Percentiles rank a stretch among this genome's conserved stretches.
Conservation (phyloP, 2,329 filamentous ascomycete genomes). For the Colletotrichum sp. region DNA sequence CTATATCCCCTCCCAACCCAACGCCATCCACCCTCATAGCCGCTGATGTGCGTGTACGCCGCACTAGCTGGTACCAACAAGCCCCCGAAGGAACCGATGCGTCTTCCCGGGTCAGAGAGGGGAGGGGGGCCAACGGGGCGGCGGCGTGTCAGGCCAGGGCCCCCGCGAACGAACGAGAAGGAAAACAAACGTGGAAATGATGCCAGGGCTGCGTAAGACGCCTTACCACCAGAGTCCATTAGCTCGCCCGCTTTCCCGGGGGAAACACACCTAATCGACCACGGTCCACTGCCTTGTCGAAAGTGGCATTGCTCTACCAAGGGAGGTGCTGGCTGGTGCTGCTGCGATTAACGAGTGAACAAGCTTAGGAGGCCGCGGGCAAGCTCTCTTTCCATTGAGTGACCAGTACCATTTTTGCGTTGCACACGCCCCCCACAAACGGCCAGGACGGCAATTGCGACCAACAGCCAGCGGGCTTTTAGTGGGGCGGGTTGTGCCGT, state of each 20-base stretch:
- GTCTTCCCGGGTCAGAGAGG: background rate
- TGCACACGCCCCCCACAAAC: background rate
- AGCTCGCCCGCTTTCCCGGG: background rate
- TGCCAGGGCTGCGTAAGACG: background rate
- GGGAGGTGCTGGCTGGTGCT: background rate
- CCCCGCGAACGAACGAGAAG: background rate
- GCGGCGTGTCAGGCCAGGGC: background rate
- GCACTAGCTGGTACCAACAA: background rate
- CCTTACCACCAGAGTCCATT: background rate
- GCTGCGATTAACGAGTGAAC: background rate
- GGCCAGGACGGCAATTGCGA: conserved; percentile 1
- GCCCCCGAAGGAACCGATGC: background rate
- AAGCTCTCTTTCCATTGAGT: background rate
- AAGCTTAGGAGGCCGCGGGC: background rate
- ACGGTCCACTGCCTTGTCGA: background rate
- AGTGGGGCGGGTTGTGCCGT: background rate
- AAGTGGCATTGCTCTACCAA: background rate
- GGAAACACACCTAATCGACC: background rate
- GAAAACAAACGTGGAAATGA: background rate
- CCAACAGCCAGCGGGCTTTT: background rate
- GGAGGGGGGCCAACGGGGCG: background rate
- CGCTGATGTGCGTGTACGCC: background rate
- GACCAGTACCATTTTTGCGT: background rate
- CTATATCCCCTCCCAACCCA: background rate
- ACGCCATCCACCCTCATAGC: background rate